Conservation (phyloP, 2,329 filamentous ascomycete species). For the Tolypocladium nubicola region DNA sequence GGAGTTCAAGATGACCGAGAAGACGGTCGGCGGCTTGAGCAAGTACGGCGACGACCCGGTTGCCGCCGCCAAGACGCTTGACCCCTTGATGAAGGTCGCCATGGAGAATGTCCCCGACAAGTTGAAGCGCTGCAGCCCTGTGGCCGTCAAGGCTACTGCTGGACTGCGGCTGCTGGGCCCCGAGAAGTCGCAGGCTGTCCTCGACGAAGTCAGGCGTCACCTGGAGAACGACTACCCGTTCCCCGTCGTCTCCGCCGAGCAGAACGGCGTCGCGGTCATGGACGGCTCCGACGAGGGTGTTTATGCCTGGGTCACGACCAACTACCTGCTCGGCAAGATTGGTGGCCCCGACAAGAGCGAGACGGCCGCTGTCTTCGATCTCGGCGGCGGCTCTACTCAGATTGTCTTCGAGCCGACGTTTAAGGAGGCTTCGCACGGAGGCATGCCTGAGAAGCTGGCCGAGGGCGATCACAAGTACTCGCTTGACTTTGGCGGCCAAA, state of each 20-base stretch:
- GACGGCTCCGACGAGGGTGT: conserved; percentile 95
- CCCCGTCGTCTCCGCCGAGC: conserved; percentile 77
- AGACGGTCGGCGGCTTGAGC: conserved; percentile 73
- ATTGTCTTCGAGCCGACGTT: conserved; percentile 98
- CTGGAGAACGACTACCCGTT: conserved; percentile 89
- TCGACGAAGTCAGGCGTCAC: conserved; percentile 72
- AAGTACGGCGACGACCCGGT: conserved; percentile 79
- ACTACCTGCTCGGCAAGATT: conserved; percentile 97
- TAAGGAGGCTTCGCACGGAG: conserved; percentile 58
- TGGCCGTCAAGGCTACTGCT: conserved; percentile 97
- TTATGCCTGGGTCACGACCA: conserved; percentile 98
- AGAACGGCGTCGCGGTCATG: conserved; percentile 92
- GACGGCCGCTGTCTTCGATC: conserved; percentile 90
- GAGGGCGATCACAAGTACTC: conserved; percentile 95
- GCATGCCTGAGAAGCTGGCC: conserved; percentile 74
- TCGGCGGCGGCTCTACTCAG: conserved; percentile 93
- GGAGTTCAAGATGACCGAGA: conserved; percentile 87
- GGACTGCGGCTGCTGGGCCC: conserved; percentile 78
- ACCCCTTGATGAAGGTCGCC: conserved; percentile 77
- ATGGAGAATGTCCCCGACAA: conserved; percentile 76
- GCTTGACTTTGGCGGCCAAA: conserved; percentile 77
- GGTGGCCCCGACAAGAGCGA: conserved; percentile 81
- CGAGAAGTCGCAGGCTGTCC: conserved; percentile 72
- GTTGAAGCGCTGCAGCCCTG: conserved; percentile 81
- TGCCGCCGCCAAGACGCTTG: conserved; percentile 80